Percentiles rank a stretch among this genome's conserved stretches.
Conservation (phyloP, 1,139 yeast species). For the Kodamaea suecica region DNA sequence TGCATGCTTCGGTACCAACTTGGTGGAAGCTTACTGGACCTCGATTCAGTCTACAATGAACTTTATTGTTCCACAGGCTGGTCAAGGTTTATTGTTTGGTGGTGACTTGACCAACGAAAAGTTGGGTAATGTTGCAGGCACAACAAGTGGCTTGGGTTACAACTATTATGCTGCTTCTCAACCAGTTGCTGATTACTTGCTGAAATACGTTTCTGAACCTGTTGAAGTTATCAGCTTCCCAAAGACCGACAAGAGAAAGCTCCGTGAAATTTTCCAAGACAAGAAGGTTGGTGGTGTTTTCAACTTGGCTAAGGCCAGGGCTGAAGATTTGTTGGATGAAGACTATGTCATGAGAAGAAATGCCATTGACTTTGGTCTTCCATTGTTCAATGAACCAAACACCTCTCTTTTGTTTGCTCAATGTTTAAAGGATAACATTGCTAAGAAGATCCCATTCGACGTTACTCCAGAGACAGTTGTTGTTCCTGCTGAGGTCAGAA, state of each 20-base stretch:
- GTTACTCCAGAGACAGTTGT: conserved; percentile 44
- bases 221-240: conserved; percentile 83
- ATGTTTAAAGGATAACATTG: conserved; percentile 73
- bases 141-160: conserved; percentile 73
- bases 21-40: conserved; percentile 94
- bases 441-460: conserved; percentile 47
- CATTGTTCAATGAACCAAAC: conserved; percentile 93
- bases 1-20: conserved; percentile 88
- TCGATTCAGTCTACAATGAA: conserved; percentile 96
- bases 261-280: conserved; percentile 88
- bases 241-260: conserved; percentile 84
- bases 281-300: conserved; percentile 82
- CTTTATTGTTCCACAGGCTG: conserved; percentile 89
- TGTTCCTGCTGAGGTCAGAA: conserved; percentile 79
- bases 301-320: conserved; percentile 88
- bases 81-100: conserved; percentile 85
- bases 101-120: conserved; percentile 78
- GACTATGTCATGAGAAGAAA: conserved; percentile 98
- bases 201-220: conserved; percentile 42
- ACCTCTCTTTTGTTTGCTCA: conserved; percentile 85
- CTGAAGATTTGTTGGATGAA: conserved; percentile 76
- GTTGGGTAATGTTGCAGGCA: conserved; percentile 70
- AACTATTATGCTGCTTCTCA: conserved; percentile 74
- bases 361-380: conserved; percentile 96
- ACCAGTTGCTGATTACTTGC: conserved; percentile 67